These are phyloP conservation scores for Xylaria telfairii DNA, from an alignment of 495 filamentous ascomycete genomes.

Conservation along the genomic window DNA sequence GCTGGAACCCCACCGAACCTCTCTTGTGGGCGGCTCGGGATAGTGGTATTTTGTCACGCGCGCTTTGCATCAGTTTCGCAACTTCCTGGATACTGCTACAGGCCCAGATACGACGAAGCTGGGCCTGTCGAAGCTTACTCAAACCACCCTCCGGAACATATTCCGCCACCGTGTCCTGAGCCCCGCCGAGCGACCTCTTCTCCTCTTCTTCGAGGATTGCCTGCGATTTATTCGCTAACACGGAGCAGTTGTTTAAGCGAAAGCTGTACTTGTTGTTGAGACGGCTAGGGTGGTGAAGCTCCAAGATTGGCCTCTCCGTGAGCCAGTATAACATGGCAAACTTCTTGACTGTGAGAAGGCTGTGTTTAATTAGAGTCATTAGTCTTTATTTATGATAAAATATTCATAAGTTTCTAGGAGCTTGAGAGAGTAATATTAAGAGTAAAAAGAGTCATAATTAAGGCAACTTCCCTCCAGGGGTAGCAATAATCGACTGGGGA, in stretches of 20 bases:
- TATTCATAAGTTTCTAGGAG: neutral
- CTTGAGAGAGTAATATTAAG: neutral
- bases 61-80: constrained; percentile 21
- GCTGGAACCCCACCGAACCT: constrained; percentile 26
- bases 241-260: neutral
- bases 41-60: neutral
- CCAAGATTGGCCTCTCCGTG: constrained; percentile 24
- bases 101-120: constrained; percentile 33
- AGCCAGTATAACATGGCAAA: constrained; percentile 24
- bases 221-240: neutral
- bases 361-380: neutral
- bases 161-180: neutral
- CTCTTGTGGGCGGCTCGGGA: neutral
- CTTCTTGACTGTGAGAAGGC: constrained; percentile 35
- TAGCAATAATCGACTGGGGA: neutral
- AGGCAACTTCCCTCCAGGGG: neutral
- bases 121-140: neutral
- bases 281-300: constrained; percentile 32
- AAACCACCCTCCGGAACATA: constrained; percentile 1
- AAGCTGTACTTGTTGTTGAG: constrained; percentile 2
- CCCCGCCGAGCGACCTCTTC: too few relatives aligned
- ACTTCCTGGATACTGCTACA: constrained; percentile 21
- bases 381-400: neutral
- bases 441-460: neutral
- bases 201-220: neutral